Base-by-base conservation (phyloP, 305 asterid species). In the Rubia occidens region DNA sequence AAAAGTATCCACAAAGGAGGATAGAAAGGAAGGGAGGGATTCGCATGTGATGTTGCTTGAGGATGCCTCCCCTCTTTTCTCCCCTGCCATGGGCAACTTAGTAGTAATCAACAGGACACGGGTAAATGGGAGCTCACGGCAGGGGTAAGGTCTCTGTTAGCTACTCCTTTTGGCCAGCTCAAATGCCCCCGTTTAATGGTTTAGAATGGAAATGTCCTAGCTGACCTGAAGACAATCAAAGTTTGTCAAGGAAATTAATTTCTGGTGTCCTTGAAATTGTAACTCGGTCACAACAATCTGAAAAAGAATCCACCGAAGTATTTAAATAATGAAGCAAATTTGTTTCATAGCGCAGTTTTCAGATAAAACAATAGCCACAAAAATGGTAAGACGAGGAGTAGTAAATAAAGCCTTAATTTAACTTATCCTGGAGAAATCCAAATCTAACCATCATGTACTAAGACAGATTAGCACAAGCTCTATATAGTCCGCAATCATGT, bases 1-100 rank as follows among this genome's bases (percentile, higher is more conserved):
- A 80, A 93, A 88, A 3, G 95, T 82, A 71, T 90, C 89, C 69
- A 88, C 78, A 80, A 93, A 93, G 13, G 84, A 76, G 76, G 96
- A 82, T 54, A 93, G 72, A 20, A 86, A 75, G n/a, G 87, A 77
- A 26, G 96, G 95, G 45, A 88, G 79, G 14, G 65, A 61, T 58
- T 79, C 77, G 79, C 98, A 91, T 69, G 80, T 78, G 67, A 85
- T 70, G 70, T 75, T 67, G 54, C 75, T 35, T 18, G 55, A 66
- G 47, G 63, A 53, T 35, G 78, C 21, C 49, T 77, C 80, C 58
- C 59, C 26, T 55, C 21, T 21, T 37, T 60, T 40, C 9, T 26
- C 42, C 26, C 20, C 61, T 40, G 10, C 71, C 71, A 67, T 68
- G 35, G 4, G 29, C 49, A 53, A 35, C 24, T 18, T 51, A 7